Evolutionary conservation across 345 rosid species (phyloP).

Genomic region (Heritiera littoralis): DNA sequence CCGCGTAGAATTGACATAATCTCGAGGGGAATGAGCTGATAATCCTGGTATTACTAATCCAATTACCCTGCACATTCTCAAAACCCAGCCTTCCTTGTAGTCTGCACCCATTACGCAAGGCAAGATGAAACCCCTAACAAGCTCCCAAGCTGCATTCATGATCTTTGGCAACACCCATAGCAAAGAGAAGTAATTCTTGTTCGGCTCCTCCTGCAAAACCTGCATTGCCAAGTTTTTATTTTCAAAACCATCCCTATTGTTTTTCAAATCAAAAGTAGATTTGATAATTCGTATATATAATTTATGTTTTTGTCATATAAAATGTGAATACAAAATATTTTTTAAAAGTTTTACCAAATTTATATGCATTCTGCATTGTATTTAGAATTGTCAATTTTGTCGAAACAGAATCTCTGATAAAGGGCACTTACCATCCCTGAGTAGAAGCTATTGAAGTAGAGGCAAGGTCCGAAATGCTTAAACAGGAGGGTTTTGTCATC

Average conservation of each 20-base stretch:
- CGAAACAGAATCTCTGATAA: neutral
- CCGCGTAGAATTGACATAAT: slow-evolving; percentile 55
- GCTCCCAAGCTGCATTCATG: slow-evolving; percentile 60
- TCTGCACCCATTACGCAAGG: slow-evolving; percentile 43
- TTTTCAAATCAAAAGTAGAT: too few relatives aligned
- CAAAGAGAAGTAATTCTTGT: slow-evolving; percentile 64
- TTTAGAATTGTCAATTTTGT: too few relatives aligned
- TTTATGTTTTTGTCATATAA: too few relatives aligned
- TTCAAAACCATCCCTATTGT: too few relatives aligned
- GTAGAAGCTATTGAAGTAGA: slow-evolving; percentile 46
- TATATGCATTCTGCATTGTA: too few relatives aligned
- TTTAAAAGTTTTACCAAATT: too few relatives aligned
- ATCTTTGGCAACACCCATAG: slow-evolving; percentile 50
- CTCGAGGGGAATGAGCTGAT: slow-evolving; percentile 57
- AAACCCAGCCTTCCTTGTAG: slow-evolving; percentile 54
- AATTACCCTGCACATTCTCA: slow-evolving; percentile 39
- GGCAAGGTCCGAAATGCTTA: slow-evolving; percentile 51
- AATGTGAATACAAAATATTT: too few relatives aligned
- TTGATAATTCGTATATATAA: too few relatives aligned
- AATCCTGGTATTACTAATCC: slow-evolving; percentile 60
- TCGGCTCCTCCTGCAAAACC: slow-evolving; percentile 63
- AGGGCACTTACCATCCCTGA: slow-evolving; percentile 43
- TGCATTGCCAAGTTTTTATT: slow-evolving; percentile 18
- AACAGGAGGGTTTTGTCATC: slow-evolving; percentile 47
- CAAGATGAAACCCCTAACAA: slow-evolving; percentile 51